A percentile compares a stretch with the other conserved stretches of the same genome.
These are phyloP conservation scores for Pogostemon cablin DNA, from an alignment of 257 asterid genomes.

Conservation along the genomic window DNA sequence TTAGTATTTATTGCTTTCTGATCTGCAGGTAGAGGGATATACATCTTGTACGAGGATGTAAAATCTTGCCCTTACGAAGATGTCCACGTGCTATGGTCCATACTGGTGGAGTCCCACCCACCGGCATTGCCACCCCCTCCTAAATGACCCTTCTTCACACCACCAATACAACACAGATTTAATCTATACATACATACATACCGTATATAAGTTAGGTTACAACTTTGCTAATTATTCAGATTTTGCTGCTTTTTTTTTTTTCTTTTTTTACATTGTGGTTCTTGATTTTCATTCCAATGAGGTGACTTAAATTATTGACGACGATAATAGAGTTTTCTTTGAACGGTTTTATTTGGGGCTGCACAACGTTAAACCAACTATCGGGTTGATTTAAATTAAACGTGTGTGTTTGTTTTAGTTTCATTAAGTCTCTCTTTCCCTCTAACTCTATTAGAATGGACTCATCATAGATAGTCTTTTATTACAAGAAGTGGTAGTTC, in stretches of 20 bases:
- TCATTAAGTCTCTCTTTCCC: no score
- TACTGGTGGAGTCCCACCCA: conserved; percentile 83
- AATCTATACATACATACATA: conserved; percentile 31
- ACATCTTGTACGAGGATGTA: conserved; percentile 92
- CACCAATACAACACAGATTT: conserved; percentile 20
- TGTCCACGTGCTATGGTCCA: conserved; percentile 93
- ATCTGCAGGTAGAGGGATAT: conserved; percentile 77
- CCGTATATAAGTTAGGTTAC: conserved; percentile 48
- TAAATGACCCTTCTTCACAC: conserved; percentile 39
- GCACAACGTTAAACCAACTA: no score
- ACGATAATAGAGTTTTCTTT: conserved; percentile 23
- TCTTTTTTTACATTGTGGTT: conserved; percentile 28
- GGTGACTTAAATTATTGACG: conserved; percentile 46
- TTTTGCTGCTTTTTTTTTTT: not conserved
- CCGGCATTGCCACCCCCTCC: conserved; percentile 64
- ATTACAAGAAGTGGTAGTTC: not conserved
- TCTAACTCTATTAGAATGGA: no score
- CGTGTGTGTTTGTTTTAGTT: no score
- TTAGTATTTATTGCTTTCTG: not conserved
- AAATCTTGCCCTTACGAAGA: conserved; percentile 94
- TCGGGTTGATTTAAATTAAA: no score
- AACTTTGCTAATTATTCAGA: conserved; percentile 27
- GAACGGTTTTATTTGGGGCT: conserved; percentile 1
- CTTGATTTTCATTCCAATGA: conserved; percentile 36
- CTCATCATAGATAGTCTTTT: no score